phyloP scores from a whole-genome alignment of 352 stramenopile genomes.

The Plasmopara halstedii region DNA sequence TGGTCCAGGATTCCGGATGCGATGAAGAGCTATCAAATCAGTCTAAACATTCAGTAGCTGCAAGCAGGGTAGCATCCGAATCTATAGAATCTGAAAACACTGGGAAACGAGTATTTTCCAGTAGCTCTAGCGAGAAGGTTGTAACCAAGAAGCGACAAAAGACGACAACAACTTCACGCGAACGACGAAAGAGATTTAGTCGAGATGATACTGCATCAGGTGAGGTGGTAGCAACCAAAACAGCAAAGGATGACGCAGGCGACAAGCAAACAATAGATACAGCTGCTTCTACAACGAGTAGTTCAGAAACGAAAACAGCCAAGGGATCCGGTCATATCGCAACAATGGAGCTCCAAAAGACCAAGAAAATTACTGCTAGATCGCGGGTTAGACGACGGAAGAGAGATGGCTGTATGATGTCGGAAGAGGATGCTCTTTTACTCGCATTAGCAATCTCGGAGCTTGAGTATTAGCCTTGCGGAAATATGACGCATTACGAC shows the following conservation, averaged over 20 bases:
- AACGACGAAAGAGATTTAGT: constrained; percentile 5
- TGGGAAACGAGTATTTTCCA: background rate
- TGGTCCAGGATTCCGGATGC: background rate
- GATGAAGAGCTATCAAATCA: background rate
- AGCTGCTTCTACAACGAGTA: background rate
- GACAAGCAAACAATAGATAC: too few relatives aligned
- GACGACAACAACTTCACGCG: background rate
- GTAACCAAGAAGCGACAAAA: background rate
- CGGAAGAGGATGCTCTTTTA: constrained; percentile 23
- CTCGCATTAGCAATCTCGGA: constrained; percentile 33
- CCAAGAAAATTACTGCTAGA: background rate
- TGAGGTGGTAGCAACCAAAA: constrained; percentile 4
- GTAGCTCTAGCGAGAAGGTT: background rate
- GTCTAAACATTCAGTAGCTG: background rate
- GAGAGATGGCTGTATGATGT: background rate
- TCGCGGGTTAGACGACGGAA: background rate
- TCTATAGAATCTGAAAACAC: background rate
- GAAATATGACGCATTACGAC: constrained; percentile 1
- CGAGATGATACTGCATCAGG: constrained; percentile 21
- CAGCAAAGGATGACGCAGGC: background rate
- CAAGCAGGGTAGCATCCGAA: background rate
- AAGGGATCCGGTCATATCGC: too few relatives aligned
- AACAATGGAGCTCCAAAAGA: background rate
- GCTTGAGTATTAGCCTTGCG: constrained; percentile 31
- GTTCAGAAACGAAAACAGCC: background rate